These are phyloP conservation scores for Monosporozyma aerobia DNA, from an alignment of 805 yeast species.

Conservation along the genomic window DNA sequence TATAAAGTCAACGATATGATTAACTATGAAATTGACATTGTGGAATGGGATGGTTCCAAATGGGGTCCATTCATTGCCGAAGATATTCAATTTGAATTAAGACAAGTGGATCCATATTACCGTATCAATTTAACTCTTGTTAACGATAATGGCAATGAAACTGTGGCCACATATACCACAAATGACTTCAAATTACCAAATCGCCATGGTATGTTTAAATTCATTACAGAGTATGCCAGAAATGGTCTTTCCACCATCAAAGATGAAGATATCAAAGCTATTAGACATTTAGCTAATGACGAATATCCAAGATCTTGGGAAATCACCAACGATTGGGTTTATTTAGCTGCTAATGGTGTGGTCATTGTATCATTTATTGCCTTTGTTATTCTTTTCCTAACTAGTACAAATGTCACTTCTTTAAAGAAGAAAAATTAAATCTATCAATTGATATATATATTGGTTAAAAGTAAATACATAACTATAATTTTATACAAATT, in stretches of 20 bases:
- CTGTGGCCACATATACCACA: conserved; percentile 33
- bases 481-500: neutral
- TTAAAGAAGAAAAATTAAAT: conserved; percentile 18
- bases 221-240: conserved; percentile 67
- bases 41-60: conserved; percentile 40
- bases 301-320: conserved; percentile 92
- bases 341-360: conserved; percentile 57
- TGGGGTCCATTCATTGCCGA: conserved; percentile 66
- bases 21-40: conserved; percentile 40
- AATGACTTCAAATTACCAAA: conserved; percentile 71
- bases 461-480: neutral
- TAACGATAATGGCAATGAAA: conserved; percentile 29
- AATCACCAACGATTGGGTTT: conserved; percentile 89
- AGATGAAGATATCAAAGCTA: conserved; percentile 63
- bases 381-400: conserved; percentile 56
- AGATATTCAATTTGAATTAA: conserved; percentile 73
- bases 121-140: conserved; percentile 53
- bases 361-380: conserved; percentile 71
- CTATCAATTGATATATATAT: neutral
- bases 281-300: conserved; percentile 91
- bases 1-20: conserved; percentile 75
- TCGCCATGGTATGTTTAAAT: conserved; percentile 94
- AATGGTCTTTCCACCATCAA: conserved; percentile 62
- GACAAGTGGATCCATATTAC: conserved; percentile 92
- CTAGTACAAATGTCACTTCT: conserved; percentile 9